Base-by-base conservation (phyloP, 139 green algal genomes). In the Micractinium conductrix region DNA sequence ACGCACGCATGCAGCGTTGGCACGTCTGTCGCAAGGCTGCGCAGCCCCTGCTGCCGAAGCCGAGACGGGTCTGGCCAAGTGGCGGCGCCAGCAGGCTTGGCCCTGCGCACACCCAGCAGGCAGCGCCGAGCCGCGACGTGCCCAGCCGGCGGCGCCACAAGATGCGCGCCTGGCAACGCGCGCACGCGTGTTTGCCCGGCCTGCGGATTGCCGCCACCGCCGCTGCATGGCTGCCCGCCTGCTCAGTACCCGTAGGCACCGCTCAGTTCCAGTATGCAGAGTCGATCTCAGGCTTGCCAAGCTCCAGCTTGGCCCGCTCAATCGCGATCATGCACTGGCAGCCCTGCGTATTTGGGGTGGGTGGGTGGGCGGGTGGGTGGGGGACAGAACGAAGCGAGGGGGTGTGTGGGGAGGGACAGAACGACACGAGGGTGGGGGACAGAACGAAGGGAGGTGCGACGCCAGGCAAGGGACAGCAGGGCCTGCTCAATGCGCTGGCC, bases 261-360 rank as follows among this genome's bases (percentile, higher is more conserved):
- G 35, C n/a, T 93, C 79, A 98, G 79, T 98, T 98, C 95, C 95
- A 98, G 84, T 96, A 98, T 2, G 95, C 93, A 12, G 93, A 95
- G 72, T 98, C 94, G 3, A 84, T 88, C 65, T 96, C 93, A 35
- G 93, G 94, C 63, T 89, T 90, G 40, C 92, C 88, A 26, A 89
- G 81, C 35, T 92, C 84, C 73, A 98, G 88, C 91, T 97, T 97
- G 44, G 93, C 94, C 1, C 83, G 85, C 87, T 98, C 95, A 38
- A 98, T 96, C 17, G 95, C 95, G 50, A 98, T 95, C 74, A 98
- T 80, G 55, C 78, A 85, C 80, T 98, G 92, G 89, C 96, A 98
- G 44, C 96, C 95, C 92, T 96, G 87, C 79, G n/a, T n/a, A n/a
- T n/a, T n/a, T n/a, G n/a, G n/a, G n/a, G n/a, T n/a, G n/a, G n/a